Evolutionary conservation across 2,329 filamentous ascomycete species (phyloP).

Genomic region (Mycogone perniciosa): DNA sequence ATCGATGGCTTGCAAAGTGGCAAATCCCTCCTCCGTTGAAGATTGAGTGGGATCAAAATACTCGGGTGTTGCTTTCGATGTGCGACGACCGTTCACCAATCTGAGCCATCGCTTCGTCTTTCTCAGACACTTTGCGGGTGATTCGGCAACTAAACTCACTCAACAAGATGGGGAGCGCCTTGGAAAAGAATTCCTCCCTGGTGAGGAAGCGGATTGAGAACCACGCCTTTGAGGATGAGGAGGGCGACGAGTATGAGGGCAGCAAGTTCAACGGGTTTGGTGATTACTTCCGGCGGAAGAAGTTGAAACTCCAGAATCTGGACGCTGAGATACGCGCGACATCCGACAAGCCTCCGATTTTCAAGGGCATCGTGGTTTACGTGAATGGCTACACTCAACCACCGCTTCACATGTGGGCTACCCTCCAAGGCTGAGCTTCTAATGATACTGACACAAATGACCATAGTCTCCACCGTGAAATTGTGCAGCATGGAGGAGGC

Average conservation of each 20-base stretch:
- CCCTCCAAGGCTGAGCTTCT: neutral
- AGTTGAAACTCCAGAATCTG: conserved; percentile 92
- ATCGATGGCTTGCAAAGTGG: neutral
- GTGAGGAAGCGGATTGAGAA: conserved; percentile 56
- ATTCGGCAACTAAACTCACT: neutral
- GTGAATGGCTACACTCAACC: conserved; percentile 96
- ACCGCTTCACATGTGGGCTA: conserved; percentile 64
- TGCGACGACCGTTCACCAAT: neutral
- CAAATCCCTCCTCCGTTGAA: neutral
- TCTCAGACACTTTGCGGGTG: conserved; percentile 12
- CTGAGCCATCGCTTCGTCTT: neutral
- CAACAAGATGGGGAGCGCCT: conserved; percentile 49
- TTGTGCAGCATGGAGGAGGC: conserved; percentile 88
- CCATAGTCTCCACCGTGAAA: conserved; percentile 64
- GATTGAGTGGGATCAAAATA: conserved; percentile 8
- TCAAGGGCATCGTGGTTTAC: conserved; percentile 84
- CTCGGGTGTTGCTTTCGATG: conserved; percentile 9
- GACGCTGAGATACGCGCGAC: conserved; percentile 73
- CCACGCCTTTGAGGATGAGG: conserved; percentile 72
- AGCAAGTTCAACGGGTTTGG: conserved; percentile 84
- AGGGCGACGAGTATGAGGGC: conserved; percentile 82
- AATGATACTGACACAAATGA: conserved; percentile 13
- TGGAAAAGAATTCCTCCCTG: conserved; percentile 57
- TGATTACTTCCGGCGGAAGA: conserved; percentile 93
- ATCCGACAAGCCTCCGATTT: conserved; percentile 70